These are phyloP conservation scores for Brassica juncea DNA, from an alignment of 345 rosid genomes.

Conservation along the genomic window DNA sequence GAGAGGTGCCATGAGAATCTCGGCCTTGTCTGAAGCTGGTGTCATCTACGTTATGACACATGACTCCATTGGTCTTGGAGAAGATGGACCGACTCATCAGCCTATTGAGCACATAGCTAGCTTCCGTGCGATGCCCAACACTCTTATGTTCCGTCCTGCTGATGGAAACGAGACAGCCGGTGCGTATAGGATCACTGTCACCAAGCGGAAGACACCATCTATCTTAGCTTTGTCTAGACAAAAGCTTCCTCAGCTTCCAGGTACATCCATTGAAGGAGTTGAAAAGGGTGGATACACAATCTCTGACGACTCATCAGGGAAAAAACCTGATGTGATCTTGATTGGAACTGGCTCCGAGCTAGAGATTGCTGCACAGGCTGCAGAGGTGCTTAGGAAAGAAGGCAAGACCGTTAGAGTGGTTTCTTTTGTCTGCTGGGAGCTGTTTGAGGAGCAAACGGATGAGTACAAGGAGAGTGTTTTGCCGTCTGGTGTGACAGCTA, in stretches of 20 bases:
- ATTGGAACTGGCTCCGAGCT: constrained; percentile 96
- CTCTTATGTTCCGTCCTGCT: constrained; percentile 96
- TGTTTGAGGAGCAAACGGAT: constrained; percentile 67
- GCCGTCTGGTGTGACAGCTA: constrained; percentile 67
- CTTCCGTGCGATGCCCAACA: constrained; percentile 99
- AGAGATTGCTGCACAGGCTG: constrained; percentile 86
- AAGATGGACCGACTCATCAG: constrained; percentile 99
- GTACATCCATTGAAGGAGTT: constrained; percentile 90
- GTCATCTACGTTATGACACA: constrained; percentile 99
- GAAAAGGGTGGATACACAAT: constrained; percentile 85
- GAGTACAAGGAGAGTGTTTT: constrained; percentile 81
- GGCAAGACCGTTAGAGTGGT: constrained; percentile 95
- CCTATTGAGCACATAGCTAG: constrained; percentile 97
- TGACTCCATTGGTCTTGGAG: constrained; percentile 98
- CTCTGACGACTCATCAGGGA: constrained; percentile 83
- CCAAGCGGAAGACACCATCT: constrained; percentile 79
- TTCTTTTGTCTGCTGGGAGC: constrained; percentile 91
- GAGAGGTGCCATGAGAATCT: constrained; percentile 95
- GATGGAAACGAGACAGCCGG: constrained; percentile 99
- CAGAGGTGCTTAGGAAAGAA: constrained; percentile 69
- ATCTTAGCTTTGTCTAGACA: constrained; percentile 88
- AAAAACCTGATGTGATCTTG: constrained; percentile 89
- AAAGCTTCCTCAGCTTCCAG: constrained; percentile 83
- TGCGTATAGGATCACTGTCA: constrained; percentile 79
- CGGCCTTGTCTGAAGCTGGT: constrained; percentile 82